Evolutionary conservation across 805 yeast species (phyloP), one percentile per base, ranked within the genome.

Genomic region (Yarrowia keelungensis): DNA sequence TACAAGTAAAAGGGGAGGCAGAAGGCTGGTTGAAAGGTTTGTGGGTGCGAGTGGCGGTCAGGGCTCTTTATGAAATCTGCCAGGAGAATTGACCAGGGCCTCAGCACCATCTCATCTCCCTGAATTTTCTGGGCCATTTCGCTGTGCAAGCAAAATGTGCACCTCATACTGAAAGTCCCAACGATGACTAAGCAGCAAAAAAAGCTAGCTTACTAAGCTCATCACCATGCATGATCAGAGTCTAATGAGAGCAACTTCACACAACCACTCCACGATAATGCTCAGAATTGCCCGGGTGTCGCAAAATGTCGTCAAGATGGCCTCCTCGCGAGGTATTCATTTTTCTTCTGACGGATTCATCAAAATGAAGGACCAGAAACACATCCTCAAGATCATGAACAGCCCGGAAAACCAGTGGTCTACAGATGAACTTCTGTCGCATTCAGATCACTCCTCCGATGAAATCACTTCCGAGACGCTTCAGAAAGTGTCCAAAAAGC

Each of bases 391-490:
- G 56, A 39, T 49, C 47, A 47, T 62, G 56, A 47, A 62, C 39
- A 38, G 45, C 38, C 45, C 54, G 5, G 67, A 62, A 5, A 47
- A 49, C 47, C 56, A 47, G 47, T 62, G 67, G 67, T 47, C 47
- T n/a, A 47, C 67, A 36, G 45, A 46, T 47, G 67, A 62, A 4
- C 67, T 62, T 10, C 41, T 62, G 45, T 38, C 67, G 9, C 67
- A 62, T 47, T 62, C 67, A 22, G 45, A 47, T 22, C 56, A 47
- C 39, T 47, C 56, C 10, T 47, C 67, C 3, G 67, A 62, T 26
- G 67, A 62, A 26, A 62, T 62, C 56, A 62, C 67, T 12, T 62
- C 67, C 2, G 67, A 62, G 46, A 62, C 56, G 3, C 67, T 62
- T 3, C 67, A 47, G n/a, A 49, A 47, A 56, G 67, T 62, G 11